Base-by-base conservation (phyloP, 495 filamentous ascomycete genomes). In the Trichocladium uniseriatum region DNA sequence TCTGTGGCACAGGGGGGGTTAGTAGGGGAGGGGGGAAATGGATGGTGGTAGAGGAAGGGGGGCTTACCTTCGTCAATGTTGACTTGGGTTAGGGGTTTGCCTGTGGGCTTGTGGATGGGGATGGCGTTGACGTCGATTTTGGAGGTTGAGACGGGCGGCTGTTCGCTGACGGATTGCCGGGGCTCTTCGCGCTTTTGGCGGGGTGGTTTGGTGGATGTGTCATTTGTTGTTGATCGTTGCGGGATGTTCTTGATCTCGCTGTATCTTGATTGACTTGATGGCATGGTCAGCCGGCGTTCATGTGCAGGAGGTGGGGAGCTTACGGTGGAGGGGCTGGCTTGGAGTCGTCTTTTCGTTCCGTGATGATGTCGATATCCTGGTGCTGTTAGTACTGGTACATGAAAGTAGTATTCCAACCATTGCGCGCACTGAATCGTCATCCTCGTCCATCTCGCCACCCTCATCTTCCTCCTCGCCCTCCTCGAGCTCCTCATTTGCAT, bases 321-420 rank as follows among this genome's bases (percentile, higher is more conserved):
- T n/a, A n/a, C n/a, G 78, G 71, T 59, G 79, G 73, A 38, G 86
- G 77, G 45, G 87, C 81, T 36, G 86, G 73, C 49, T 83, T 83
- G 10, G 79, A 69, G 51, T 83, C 83, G 44, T 89, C 87, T 66
- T 92, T 86, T 28, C 78, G 70, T 56, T 90, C 92, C 51, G 86
- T 89, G 56, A 96, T 94, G 58, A 98, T 94, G 58, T 97, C 89
- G 56, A 98, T 85, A 52, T 97, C 92, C 79, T 95, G 64, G 56
- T 8, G 16, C 11, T 39, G 45, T 56, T 48, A 56, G 62, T 53
- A 44, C 58, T 60, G 37, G 4, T 39, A 44, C 44, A 48, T 37
- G 24, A 18, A n/a, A n/a, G n/a, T n/a, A n/a, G n/a, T n/a, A n/a
- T n/a, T n/a, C n/a, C n/a, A n/a, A n/a, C n/a, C n/a, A n/a, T n/a